These are phyloP conservation scores for Cerrena zonata DNA, from an alignment of 1,284 basidiomycete genomes.

Conservation along the genomic window DNA sequence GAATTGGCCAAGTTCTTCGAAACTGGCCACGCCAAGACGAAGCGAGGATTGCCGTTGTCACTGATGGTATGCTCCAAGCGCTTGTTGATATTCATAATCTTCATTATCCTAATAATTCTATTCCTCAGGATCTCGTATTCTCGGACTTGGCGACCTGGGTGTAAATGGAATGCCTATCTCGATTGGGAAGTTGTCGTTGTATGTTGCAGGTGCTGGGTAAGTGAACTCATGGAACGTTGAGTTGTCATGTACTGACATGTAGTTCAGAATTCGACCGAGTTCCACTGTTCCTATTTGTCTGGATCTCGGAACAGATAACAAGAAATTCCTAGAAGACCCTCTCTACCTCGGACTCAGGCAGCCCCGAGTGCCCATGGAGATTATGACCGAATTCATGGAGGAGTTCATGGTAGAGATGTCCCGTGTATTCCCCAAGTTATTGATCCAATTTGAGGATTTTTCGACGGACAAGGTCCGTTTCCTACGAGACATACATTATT, in stretches of 20 bases:
- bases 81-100: too few relatives aligned
- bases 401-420: constrained; percentile 86
- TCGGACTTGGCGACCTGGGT: constrained; percentile 88
- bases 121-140: constrained; percentile 70
- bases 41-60: constrained; percentile 80
- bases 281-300: constrained; percentile 84
- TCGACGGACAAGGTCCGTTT: constrained; percentile 62
- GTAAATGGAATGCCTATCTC: constrained; percentile 89
- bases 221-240: constrained; percentile 15
- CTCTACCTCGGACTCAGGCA: constrained; percentile 84
- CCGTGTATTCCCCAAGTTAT: constrained; percentile 70
- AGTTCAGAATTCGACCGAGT: constrained; percentile 70
- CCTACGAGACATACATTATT: background rate
- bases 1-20: constrained; percentile 60
- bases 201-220: constrained; percentile 82
- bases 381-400: constrained; percentile 82
- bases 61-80: constrained; percentile 63
- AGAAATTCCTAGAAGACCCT: constrained; percentile 78
- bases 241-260: background rate
- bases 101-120: constrained; percentile 8
- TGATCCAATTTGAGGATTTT: constrained; percentile 93
- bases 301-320: constrained; percentile 85
- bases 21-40: constrained; percentile 75
- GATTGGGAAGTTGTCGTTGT: constrained; percentile 88
- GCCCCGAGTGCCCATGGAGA: constrained; percentile 58